Evolutionary conservation across 805 yeast species (phyloP), one percentile per base, ranked within the genome.

Genomic region (Barnettozyma populi): DNA sequence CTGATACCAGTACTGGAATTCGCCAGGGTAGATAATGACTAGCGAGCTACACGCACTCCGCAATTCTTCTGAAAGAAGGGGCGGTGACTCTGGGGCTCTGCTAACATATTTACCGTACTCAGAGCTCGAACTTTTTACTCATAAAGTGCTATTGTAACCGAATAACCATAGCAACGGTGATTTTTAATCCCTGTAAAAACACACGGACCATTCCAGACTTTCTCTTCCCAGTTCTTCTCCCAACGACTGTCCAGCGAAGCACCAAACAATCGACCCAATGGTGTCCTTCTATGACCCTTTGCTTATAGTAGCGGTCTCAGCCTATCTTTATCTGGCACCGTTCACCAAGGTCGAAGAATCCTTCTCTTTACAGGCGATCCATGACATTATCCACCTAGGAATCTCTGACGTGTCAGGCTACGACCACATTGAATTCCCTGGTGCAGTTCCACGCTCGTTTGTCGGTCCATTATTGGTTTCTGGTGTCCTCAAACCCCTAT

Each of bases 311-410:
- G 62, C 75, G 6, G 72, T 85, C 10, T 62, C 72, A 2, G 65
- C 66, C 41, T 81, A 83, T 60, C 56, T 85, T 51, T 52, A 70
- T 10, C 56, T 77, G 2, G 75, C 96, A 0, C 97, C 97, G 0
- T 88, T 70, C 65, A 84, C 97, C 2, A 92, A 92, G 66, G 97
- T 92, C 0, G 97, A 92, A 63, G 98, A 92, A 63, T 87, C 96
- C 25, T 92, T 92, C 72, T 87, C 84, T 56, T 70, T 87, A 40
- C 97, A 92, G 59, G 97, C 97, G 0, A 72, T 88, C 37, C 90
- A 90, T 60, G 97, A 92, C 58, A 71, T 90, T 38, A 53, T 87
- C 43, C 74, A 76, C 52, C 74, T 79, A 60, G 97, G 96, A 7
- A 21, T 42, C 20, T 31, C 62, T 3, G 66, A 66, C 50, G 14